Conservation (phyloP, 768 basidiomycete genomes). For the Asterophora lycoperdoides region DNA sequence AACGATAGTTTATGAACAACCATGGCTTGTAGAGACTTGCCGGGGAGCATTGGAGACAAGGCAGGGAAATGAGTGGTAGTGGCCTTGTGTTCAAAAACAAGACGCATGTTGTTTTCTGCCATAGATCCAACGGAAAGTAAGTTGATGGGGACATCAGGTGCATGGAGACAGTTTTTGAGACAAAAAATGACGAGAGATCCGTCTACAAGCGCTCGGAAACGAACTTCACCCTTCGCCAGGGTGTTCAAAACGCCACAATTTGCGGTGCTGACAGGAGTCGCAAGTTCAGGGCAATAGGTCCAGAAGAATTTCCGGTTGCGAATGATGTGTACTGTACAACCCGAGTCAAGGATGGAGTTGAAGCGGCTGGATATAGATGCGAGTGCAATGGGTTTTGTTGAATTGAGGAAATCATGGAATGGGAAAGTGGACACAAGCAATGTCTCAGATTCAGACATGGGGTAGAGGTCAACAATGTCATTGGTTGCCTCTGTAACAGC, state of each 20-base stretch:
- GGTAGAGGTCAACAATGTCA: neutral
- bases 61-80: conserved; percentile 4
- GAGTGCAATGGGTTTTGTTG: too few species aligned
- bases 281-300: too few species aligned
- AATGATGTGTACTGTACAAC: conserved; percentile 19
- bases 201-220: neutral
- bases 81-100: conserved; percentile 6
- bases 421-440: neutral
- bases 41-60: neutral
- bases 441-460: neutral
- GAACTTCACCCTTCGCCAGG: too few species aligned
- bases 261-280: conserved; percentile 4
- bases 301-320: conserved; percentile 13
- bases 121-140: conserved; percentile 21
- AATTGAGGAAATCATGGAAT: neutral
- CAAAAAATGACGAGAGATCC: conserved; percentile 4
- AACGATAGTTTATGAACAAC: neutral
- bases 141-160: conserved; percentile 20
- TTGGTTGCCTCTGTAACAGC: neutral
- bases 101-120: conserved; percentile 4
- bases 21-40: neutral
- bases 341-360: too few species aligned
- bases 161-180: conserved; percentile 21
- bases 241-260: conserved; percentile 7
- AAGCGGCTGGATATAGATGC: too few species aligned